A percentile compares a stretch with the other conserved stretches of the same genome.
Conservation (phyloP, 257 asterid species). For the Rubia yunnanensis region DNA sequence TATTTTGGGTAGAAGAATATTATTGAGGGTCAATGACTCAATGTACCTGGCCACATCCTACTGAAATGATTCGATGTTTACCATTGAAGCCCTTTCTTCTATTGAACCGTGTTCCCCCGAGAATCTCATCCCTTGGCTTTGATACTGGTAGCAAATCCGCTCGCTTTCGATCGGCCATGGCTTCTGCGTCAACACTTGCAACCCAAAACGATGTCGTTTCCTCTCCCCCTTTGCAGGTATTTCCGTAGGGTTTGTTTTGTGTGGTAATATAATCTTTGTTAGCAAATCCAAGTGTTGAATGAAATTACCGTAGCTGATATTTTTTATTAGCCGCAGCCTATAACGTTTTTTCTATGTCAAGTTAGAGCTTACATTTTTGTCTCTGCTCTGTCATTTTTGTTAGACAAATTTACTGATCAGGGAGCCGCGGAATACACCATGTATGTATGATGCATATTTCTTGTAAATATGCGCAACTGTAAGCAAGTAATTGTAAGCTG, state of each 20-base stretch:
- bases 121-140: not conserved
- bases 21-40: slow-evolving; percentile 13
- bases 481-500: too few species aligned
- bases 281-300: not conserved
- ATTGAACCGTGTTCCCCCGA: slow-evolving; percentile 8
- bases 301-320: not conserved
- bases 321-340: not conserved
- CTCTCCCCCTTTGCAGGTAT: slow-evolving; percentile 60
- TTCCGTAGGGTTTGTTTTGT: not conserved
- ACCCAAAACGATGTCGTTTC: slow-evolving; percentile 32
- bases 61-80: slow-evolving; percentile 27
- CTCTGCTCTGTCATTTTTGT: not conserved
- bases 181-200: slow-evolving; percentile 34
- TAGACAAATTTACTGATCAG: not conserved
- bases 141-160: slow-evolving; percentile 7
- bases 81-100: slow-evolving; percentile 18
- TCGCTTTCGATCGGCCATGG: slow-evolving; percentile 35
- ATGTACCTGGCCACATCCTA: slow-evolving; percentile 36
- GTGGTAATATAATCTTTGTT: not conserved
- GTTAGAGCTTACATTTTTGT: not conserved
- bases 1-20: not conserved
- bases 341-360: too few species aligned
- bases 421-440: too few species aligned
- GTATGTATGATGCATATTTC: not conserved
- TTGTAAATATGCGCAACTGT: too few species aligned